Base-by-base conservation (phyloP, 305 asterid genomes). In the Plantago lanceolata region DNA sequence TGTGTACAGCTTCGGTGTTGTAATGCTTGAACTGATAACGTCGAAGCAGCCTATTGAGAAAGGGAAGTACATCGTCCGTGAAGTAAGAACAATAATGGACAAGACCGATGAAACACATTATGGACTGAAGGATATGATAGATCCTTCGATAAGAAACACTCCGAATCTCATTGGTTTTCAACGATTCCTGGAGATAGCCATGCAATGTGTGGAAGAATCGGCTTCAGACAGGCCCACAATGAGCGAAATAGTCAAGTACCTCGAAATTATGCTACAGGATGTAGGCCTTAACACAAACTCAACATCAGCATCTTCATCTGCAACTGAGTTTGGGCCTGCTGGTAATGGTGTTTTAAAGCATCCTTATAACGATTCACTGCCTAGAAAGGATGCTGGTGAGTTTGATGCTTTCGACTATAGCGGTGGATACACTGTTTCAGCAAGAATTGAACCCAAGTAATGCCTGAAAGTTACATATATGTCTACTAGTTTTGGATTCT, bases 181-280 rank as follows among this genome's bases (percentile, higher is more conserved):
- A 7, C 81, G 80, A 75, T 93, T 85, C 51, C 43, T 87, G 5
- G 95, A 90, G 45, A 43, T 93, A 71, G 99, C 96, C 1, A 67
- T 93, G 76, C 99, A 85, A 71, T 93, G 97, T 54, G 96, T 87
- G 0, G 99, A 93, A 65, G 97, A 93, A 75, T 79, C 88, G 2
- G 96, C 92, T 6, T 79, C 90, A 5, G 95, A 84, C 47, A 85
- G 99, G 28, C 99, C 99, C 8, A 74, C 94, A 8, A 90, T 90
- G 97, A 71, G 86, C 44, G 96, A 90, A 63, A 89, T 84, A 1
- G 99, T 87, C 33, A 93, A 93, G 79, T 52, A 72, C 62, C 72
- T 92, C 17, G 98, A 92, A 64, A 65, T 65, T 11, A 78, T 89
- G 45, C 71, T 93, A 11, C 88, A 85, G 78, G 82, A 69, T 28